Evolutionary conservation across 2,329 filamentous ascomycete species (phyloP), one percentile per base, ranked within the genome.

Genomic region (Alternaria alternata): DNA sequence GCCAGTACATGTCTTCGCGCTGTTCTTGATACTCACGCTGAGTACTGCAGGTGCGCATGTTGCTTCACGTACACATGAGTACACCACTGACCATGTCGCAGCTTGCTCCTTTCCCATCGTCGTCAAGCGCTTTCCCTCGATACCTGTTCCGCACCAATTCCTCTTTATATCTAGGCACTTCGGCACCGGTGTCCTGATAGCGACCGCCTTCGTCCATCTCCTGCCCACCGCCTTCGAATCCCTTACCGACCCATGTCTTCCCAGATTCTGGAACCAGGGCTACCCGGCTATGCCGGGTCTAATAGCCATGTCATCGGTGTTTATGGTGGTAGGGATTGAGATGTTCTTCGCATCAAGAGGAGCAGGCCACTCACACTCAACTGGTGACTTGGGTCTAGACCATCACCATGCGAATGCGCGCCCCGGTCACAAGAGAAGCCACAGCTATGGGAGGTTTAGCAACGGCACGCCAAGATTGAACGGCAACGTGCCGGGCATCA

Each of bases 281-380:
- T 80, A 80, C 52, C 62, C 76, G 56, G 74, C 78, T 51, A 79
- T 79, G 75, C 75, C 78, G 6, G 78, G 78, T 9, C 59, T 80
- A 7, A 73, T 80, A 51, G 77, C 77, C 47, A 80, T 80, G 78
- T 67, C 67, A 4, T 70, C 78, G 0, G 78, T 81, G 20, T 80
- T 81, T 60, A 81, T 91, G 4, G 93, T 97, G 3, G 92, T 96
- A 7, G 87, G 88, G 2, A 86, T 97, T 53, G 94, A 98, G 78
- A 96, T 95, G 81, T 93, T 93, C 76, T 89, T 98, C 68, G 93
- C 93, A 0, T 91, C 89, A 54, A 85, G 85, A 73, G 88, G 88
- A 5, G 87, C 86, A 8, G 82, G 82, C 16, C 87, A 89, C 72
- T 82, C 84, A 48, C 87, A 89, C 71, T 79, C 81, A 12, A 82